These are phyloP conservation scores for Ajuga chamaepitys DNA, from an alignment of 257 asterid genomes.

Conservation along the genomic window DNA sequence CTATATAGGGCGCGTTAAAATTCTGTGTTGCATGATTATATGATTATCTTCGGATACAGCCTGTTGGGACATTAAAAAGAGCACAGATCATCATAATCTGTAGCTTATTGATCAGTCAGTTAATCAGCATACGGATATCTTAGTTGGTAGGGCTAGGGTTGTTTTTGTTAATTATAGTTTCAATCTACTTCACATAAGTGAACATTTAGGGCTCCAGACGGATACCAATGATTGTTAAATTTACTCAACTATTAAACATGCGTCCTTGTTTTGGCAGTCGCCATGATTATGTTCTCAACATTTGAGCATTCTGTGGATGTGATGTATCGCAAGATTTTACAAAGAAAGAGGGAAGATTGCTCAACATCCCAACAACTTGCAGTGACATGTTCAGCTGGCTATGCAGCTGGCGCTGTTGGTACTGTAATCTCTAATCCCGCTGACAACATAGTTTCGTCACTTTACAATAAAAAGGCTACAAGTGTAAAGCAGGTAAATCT, in stretches of 20 bases:
- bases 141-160: not conserved
- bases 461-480: conserved; percentile 46
- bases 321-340: conserved; percentile 36
- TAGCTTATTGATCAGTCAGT: not conserved
- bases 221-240: not conserved
- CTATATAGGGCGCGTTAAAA: not conserved
- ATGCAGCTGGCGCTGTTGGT: conserved; percentile 64
- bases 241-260: not conserved
- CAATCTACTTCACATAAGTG: not conserved
- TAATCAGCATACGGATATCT: not conserved
- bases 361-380: conserved; percentile 53
- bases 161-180: not conserved
- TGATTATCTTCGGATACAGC: not conserved
- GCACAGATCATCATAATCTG: not conserved
- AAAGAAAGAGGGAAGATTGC: conserved; percentile 56
- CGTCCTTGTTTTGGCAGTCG: conserved; percentile 35
- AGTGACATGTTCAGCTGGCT: conserved; percentile 64
- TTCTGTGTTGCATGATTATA: not conserved
- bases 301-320: conserved; percentile 67
- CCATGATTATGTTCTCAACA: conserved; percentile 72
- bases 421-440: conserved; percentile 69
- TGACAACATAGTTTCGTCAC: conserved; percentile 61
- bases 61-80: not conserved
- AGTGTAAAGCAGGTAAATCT: conserved; percentile 33
- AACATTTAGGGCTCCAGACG: not conserved